Conservation (phyloP, 768 basidiomycete species). For the Harrya chromipes region DNA sequence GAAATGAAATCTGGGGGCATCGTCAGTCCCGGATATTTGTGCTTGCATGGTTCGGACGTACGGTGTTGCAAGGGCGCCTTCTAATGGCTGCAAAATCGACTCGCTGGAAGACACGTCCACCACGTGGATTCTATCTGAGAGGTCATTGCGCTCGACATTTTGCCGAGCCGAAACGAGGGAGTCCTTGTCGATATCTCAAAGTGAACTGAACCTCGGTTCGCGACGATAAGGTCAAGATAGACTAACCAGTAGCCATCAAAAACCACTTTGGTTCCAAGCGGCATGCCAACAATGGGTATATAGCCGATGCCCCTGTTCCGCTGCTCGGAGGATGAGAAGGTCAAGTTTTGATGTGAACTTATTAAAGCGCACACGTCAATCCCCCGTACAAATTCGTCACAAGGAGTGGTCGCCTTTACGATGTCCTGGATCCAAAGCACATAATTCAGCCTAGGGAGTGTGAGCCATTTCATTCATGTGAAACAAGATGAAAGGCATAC, state of each 20-base stretch:
- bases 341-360: not conserved
- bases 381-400: slow-evolving; percentile 39
- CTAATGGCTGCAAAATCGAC: slow-evolving; percentile 41
- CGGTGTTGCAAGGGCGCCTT: slow-evolving; percentile 4
- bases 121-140: slow-evolving; percentile 51
- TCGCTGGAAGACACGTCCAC: slow-evolving; percentile 35
- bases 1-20: slow-evolving; percentile 57
- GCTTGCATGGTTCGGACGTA: not conserved
- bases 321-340: slow-evolving; percentile 34
- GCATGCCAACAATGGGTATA: slow-evolving; percentile 81
- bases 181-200: slow-evolving; percentile 63
- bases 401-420: slow-evolving; percentile 32
- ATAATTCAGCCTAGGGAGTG: slow-evolving; percentile 68
- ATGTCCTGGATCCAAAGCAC: slow-evolving; percentile 83
- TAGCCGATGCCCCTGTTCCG: slow-evolving; percentile 88
- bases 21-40: not conserved
- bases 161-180: slow-evolving; percentile 55
- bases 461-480: not conserved
- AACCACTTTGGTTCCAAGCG: slow-evolving; percentile 49
- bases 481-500: slow-evolving; percentile 29
- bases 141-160: slow-evolving; percentile 58
- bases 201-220: not conserved
- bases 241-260: slow-evolving; percentile 67
- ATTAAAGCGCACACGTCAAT: slow-evolving; percentile 64
- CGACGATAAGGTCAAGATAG: not conserved